phyloP scores from a whole-genome alignment of 148 eudicot species.

The Cornus suecica region DNA sequence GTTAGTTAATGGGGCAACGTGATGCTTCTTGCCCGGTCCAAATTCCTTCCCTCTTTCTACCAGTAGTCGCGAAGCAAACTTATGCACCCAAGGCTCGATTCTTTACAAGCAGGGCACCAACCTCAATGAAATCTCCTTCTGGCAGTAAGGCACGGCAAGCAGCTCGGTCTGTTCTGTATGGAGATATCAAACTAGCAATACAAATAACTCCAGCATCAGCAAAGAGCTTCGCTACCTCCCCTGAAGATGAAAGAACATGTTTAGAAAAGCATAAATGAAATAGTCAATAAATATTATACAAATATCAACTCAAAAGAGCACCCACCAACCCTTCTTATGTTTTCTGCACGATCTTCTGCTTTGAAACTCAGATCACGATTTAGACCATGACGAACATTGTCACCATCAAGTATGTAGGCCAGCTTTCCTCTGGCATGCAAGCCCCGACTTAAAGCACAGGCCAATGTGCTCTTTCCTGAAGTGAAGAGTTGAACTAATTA shows the following conservation, averaged over 20 bases:
- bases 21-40: neutral
- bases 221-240: constrained; percentile 97
- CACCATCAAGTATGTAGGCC: constrained; percentile 90
- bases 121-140: constrained; percentile 70
- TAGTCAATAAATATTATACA: neutral
- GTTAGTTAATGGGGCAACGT: constrained; percentile 9
- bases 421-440: constrained; percentile 79
- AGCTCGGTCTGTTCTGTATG: constrained; percentile 86
- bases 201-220: constrained; percentile 94
- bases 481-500: neutral
- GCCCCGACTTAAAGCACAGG: constrained; percentile 73
- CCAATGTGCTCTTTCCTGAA: constrained; percentile 90
- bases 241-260: constrained; percentile 28
- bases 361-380: constrained; percentile 71
- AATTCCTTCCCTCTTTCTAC: neutral
- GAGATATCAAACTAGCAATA: constrained; percentile 95
- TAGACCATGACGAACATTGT: constrained; percentile 91
- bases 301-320: constrained; percentile 9
- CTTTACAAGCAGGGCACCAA: constrained; percentile 21
- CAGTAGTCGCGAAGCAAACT: neutral
- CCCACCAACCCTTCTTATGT: constrained; percentile 87
- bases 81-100: constrained; percentile 10
- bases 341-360: constrained; percentile 88
- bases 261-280: neutral
- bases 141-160: constrained; percentile 63